Base-by-base conservation (phyloP, 345 rosid species). In the Corchorus olitorius region DNA sequence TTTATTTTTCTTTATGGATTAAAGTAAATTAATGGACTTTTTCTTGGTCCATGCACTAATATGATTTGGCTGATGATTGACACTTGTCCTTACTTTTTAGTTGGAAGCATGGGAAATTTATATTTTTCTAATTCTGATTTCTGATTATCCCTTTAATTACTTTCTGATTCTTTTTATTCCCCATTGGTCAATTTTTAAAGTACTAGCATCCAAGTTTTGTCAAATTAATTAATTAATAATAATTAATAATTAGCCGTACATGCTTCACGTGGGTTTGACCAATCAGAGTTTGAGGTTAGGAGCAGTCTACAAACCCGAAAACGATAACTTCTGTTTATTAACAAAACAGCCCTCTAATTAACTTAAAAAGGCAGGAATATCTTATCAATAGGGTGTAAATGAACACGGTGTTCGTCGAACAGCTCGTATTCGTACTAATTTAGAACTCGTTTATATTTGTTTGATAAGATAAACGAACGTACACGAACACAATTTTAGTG, bases 61-160 rank as follows among this genome's bases (percentile, higher is more conserved):
- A 79, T 81, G 74, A 81, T 83, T 73, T 41, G 10, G 76, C 76
- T 72, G 81, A 83, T 80, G 79, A 79, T 83, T 79, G 87, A 83
- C 89, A 86, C 81, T 79, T 81, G 82, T 86, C 87, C 82, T 5
- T 8, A 5, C 71, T 39, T 69, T 56, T 54, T 41, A 11, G 49
- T 8, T 77, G 39, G 50, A 41, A 22, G 46, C 43, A 56, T 53
- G 56, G 20, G 43, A 76, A 34, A 33, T 4, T 20, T 8, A 11
- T 37, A 37, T 65, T 75, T 59, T 83, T 69, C 46, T 63, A 72
- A 62, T 55, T 41, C 43, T 43, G 33, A 34, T 65, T 55, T 41
- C 43, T 43, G 33, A 34, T 65, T 48, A 35, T 16, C 12, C 71
- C 65, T 20, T 37, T 39, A 39, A 39, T 43, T n/a, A 68, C 52